A percentile compares a stretch with the other conserved stretches of the same genome.
Evolutionary conservation across 2,329 filamentous ascomycete genomes (phyloP).

Genomic region (Exophiala mesophila): DNA sequence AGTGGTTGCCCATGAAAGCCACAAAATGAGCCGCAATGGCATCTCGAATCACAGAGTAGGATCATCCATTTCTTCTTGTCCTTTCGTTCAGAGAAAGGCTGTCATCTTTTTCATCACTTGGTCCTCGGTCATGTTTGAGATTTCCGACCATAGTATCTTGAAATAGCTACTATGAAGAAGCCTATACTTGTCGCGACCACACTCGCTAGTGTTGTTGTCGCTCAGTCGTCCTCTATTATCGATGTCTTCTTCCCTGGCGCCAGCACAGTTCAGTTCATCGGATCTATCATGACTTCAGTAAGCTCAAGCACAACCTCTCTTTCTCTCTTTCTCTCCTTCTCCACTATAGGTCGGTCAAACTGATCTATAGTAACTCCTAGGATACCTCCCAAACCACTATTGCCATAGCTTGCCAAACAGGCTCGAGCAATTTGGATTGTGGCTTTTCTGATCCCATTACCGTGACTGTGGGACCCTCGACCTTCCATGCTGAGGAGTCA

Average conservation of each 20-base stretch:
- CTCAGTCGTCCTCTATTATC: constrained; percentile 15
- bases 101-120: no score
- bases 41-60: no score
- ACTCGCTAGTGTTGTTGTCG: constrained; percentile 10
- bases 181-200: constrained; percentile 5
- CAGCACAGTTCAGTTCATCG: constrained; percentile 13
- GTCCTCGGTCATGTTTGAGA: no score
- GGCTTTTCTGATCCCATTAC: constrained; percentile 17
- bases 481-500: constrained; percentile 10
- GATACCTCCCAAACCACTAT: constrained; percentile 17
- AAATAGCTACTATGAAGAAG: constrained; percentile 14
- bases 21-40: no score
- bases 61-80: no score
- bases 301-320: no score
- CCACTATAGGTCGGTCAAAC: no score
- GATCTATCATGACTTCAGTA: constrained; percentile 19
- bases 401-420: constrained; percentile 16
- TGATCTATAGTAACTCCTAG: no score
- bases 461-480: constrained; percentile 20
- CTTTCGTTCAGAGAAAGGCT: no score
- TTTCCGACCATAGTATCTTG: no score
- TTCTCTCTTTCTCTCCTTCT: no score
- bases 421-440: constrained; percentile 18
- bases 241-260: constrained; percentile 17
- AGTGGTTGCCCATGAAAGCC: no score